These are phyloP conservation scores for Lactarius tabidus DNA, from an alignment of 768 basidiomycete genomes.

Conservation along the genomic window DNA sequence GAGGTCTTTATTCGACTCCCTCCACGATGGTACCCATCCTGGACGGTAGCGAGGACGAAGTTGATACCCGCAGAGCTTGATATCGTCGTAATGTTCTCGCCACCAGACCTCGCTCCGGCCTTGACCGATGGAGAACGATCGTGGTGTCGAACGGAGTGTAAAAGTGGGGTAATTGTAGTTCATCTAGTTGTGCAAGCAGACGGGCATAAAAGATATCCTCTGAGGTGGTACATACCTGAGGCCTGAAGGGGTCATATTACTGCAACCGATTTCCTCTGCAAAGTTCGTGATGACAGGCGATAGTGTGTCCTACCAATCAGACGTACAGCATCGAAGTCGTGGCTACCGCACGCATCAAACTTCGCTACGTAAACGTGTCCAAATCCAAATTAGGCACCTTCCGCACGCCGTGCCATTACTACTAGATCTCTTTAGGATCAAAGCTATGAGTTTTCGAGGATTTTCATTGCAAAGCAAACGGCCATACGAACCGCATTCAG, in stretches of 20 bases:
- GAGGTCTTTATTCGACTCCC: slow-evolving; percentile 1
- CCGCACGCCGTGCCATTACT: background rate
- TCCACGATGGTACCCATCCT: slow-evolving; percentile 21
- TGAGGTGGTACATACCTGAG: background rate
- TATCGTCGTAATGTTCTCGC: slow-evolving; percentile 4
- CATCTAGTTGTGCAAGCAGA: background rate
- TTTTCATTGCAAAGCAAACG: background rate
- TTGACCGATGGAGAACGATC: background rate
- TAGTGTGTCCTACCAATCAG: background rate
- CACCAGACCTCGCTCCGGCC: slow-evolving; percentile 18
- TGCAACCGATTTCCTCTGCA: background rate
- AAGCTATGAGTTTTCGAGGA: background rate
- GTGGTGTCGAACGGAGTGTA: background rate
- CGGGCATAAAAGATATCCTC: background rate
- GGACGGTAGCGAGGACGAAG: slow-evolving; percentile 22
- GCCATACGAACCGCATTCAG: background rate
- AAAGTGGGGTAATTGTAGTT: background rate
- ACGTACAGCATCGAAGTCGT: too few relatives aligned
- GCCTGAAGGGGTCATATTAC: background rate
- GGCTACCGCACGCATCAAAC: too few relatives aligned
- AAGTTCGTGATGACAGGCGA: background rate
- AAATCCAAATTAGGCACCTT: too few relatives aligned
- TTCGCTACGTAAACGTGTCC: too few relatives aligned
- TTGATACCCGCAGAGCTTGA: slow-evolving; percentile 8
- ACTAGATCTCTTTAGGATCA: too few relatives aligned